Evolutionary conservation across 129 eudicot genomes (phyloP).

Genomic region (Saussurea involucrata): DNA sequence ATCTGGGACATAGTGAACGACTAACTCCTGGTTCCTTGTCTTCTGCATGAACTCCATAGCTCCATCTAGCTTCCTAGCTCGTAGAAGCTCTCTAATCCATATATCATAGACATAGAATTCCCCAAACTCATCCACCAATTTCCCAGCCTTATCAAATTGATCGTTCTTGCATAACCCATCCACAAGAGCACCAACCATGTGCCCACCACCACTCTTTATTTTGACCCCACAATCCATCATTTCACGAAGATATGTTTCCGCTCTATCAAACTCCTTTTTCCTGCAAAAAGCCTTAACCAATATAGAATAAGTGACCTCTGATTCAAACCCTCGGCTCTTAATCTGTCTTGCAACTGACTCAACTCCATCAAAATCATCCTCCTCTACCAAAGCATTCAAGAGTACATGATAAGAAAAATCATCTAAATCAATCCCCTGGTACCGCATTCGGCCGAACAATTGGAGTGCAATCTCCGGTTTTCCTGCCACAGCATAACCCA

Average conservation of each 20-base stretch:
- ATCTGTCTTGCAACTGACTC: constrained; percentile 64
- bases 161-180: constrained; percentile 55
- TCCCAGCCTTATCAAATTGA: constrained; percentile 52
- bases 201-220: constrained; percentile 33
- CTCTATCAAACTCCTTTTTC: constrained; percentile 60
- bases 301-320: constrained; percentile 50
- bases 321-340: constrained; percentile 47
- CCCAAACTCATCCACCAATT: constrained; percentile 59
- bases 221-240: constrained; percentile 26
- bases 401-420: constrained; percentile 62
- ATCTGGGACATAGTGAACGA: constrained; percentile 59
- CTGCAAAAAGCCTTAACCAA: constrained; percentile 56
- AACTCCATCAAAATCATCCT: constrained; percentile 45
- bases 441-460: constrained; percentile 76
- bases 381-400: constrained; percentile 69
- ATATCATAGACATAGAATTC: constrained; percentile 51
- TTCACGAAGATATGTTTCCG: constrained; percentile 52
- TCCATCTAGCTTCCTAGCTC: constrained; percentile 51
- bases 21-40: constrained; percentile 16
- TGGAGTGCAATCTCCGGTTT: constrained; percentile 63
- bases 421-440: constrained; percentile 65
- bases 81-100: constrained; percentile 73
- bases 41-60: constrained; percentile 65
- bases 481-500: constrained; percentile 89
- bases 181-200: constrained; percentile 43